Evolutionary conservation across 1,284 basidiomycete species (phyloP).

Genomic region (Irpex rosettiformis): DNA sequence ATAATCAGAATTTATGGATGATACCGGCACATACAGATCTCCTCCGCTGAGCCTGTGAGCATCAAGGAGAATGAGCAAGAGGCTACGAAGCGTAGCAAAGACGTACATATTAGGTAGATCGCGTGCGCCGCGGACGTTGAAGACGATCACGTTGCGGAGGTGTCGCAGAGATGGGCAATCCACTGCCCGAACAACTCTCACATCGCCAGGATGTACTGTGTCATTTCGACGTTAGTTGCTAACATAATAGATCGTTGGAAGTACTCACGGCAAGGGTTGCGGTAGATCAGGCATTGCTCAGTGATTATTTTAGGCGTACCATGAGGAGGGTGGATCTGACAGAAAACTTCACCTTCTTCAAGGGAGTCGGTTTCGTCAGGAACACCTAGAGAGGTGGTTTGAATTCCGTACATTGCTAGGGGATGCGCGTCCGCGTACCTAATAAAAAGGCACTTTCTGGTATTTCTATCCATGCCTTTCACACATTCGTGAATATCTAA

Average conservation of each 20-base stretch:
- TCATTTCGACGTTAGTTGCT: background rate
- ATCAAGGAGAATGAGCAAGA: background rate
- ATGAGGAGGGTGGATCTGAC: slow-evolving; percentile 9
- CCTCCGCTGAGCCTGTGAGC: slow-evolving; percentile 11
- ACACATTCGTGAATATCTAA: background rate
- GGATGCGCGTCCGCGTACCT: slow-evolving; percentile 4
- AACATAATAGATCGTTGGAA: background rate
- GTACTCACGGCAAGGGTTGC: slow-evolving; percentile 13
- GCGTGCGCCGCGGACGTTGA: slow-evolving; percentile 7
- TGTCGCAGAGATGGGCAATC: slow-evolving; percentile 10
- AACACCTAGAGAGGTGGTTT: slow-evolving; percentile 9
- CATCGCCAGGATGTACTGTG: slow-evolving; percentile 14
- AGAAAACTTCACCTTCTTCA: slow-evolving; percentile 11
- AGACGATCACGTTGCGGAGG: slow-evolving; percentile 13
- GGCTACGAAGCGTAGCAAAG: background rate
- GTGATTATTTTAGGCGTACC: background rate
- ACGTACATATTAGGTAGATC: slow-evolving; percentile 15
- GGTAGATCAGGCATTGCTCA: slow-evolving; percentile 10
- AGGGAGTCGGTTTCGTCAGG: slow-evolving; percentile 12
- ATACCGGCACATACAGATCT: slow-evolving; percentile 9
- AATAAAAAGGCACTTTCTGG: slow-evolving; percentile 13
- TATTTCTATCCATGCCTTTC: slow-evolving; percentile 12
- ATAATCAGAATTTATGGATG: background rate
- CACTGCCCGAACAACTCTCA: slow-evolving; percentile 8
- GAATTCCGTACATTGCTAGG: too few relatives aligned